A percentile compares a stretch with the other conserved stretches of the same genome.
Evolutionary conservation across 1,284 basidiomycete species (phyloP).

Genomic region (Boletus smithii): DNA sequence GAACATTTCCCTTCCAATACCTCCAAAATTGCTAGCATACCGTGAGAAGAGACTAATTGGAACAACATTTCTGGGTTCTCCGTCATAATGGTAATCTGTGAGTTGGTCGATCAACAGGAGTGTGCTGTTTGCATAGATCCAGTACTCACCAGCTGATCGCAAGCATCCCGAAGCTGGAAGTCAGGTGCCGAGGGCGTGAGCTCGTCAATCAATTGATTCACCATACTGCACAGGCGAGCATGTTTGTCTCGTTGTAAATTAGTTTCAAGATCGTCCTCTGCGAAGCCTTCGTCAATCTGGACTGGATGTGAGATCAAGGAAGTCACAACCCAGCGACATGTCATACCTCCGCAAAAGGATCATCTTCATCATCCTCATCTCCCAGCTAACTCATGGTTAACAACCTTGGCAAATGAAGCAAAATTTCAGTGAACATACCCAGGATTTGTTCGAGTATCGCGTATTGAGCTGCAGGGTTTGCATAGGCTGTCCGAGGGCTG

Average conservation of each 20-base stretch:
- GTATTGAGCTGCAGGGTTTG: constrained; percentile 81
- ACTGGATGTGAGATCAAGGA: constrained; percentile 7
- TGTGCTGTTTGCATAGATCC: not conserved
- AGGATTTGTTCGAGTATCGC: constrained; percentile 80
- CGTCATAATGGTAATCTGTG: constrained; percentile 71
- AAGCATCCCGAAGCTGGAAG: constrained; percentile 76
- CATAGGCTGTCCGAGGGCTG: constrained; percentile 58
- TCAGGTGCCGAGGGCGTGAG: constrained; percentile 78
- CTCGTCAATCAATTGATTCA: constrained; percentile 84
- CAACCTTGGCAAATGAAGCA: constrained; percentile 1
- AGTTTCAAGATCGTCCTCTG: constrained; percentile 83
- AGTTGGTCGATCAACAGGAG: not conserved
- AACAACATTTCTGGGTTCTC: constrained; percentile 87
- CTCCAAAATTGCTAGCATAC: constrained; percentile 91
- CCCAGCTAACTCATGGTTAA: constrained; percentile 49
- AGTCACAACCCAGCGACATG: constrained; percentile 1
- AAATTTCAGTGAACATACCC: constrained; percentile 48
- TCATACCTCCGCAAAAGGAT: constrained; percentile 88
- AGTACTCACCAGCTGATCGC: constrained; percentile 77
- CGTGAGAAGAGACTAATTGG: constrained; percentile 89
- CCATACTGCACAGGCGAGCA: constrained; percentile 77
- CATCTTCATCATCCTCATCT: constrained; percentile 83
- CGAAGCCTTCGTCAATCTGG: constrained; percentile 87
- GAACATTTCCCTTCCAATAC: constrained; percentile 83
- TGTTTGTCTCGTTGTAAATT: constrained; percentile 89